Conservation (phyloP, 768 basidiomycete genomes). For the Kwoniella pini region DNA sequence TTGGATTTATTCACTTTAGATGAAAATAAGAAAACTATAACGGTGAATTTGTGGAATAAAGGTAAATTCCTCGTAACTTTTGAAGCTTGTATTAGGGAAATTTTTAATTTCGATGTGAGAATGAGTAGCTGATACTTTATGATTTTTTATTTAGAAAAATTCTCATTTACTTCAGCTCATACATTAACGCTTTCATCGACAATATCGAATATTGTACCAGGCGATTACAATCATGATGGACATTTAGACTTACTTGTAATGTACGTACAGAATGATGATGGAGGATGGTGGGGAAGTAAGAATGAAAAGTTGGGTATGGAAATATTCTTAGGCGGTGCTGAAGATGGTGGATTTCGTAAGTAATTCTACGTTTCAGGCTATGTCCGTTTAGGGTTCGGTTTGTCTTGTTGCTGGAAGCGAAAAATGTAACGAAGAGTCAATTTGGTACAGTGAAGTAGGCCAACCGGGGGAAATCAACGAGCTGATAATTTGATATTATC, state of each 20-base stretch:
- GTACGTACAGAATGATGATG: slow-evolving; percentile 61
- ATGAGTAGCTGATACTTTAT: background rate
- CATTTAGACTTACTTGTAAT: slow-evolving; percentile 87
- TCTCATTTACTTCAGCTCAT: slow-evolving; percentile 36
- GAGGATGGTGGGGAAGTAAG: slow-evolving; percentile 56
- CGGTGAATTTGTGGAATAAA: slow-evolving; percentile 69
- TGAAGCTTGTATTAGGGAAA: slow-evolving; percentile 12
- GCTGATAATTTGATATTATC: background rate
- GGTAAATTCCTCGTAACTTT: slow-evolving; percentile 6
- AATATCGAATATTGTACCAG: slow-evolving; percentile 82
- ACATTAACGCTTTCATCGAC: slow-evolving; percentile 46
- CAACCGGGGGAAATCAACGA: too few species aligned
- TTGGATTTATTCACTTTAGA: slow-evolving; percentile 77
- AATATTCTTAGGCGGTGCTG: slow-evolving; percentile 73
- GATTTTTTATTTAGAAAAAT: slow-evolving; percentile 50
- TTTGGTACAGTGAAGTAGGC: too few species aligned
- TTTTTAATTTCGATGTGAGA: too few species aligned
- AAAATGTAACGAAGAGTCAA: too few species aligned
- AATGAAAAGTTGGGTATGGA: slow-evolving; percentile 62
- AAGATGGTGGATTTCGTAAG: slow-evolving; percentile 51
- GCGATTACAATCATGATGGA: slow-evolving; percentile 91
- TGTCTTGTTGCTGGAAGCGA: too few species aligned
- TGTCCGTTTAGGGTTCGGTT: background rate
- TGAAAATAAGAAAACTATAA: slow-evolving; percentile 73
- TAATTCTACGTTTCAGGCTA: background rate